Conservation (phyloP, 345 rosid genomes). For the Citrus inodora region DNA sequence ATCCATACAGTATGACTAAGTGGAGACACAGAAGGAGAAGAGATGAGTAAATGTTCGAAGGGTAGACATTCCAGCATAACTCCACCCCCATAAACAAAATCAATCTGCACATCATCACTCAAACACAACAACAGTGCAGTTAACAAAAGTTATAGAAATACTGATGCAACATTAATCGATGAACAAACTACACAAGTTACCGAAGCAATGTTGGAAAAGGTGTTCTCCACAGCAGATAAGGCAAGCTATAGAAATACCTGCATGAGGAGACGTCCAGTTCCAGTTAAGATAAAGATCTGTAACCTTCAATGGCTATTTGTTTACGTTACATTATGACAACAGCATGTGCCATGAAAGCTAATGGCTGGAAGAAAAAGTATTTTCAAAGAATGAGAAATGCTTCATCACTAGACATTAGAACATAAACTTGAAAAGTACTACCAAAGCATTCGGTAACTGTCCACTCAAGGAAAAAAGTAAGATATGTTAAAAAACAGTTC, state of each 20-base stretch:
- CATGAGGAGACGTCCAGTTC: constrained; percentile 4
- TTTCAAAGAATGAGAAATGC: not conserved
- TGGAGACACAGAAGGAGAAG: constrained; percentile 60
- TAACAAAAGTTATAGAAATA: not conserved
- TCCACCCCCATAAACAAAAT: constrained; percentile 63
- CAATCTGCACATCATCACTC: constrained; percentile 37
- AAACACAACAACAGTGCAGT: not conserved
- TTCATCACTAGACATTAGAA: not conserved
- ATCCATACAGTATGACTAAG: constrained; percentile 56
- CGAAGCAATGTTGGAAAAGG: constrained; percentile 63
- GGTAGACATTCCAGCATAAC: constrained; percentile 91
- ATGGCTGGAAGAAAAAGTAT: not conserved
- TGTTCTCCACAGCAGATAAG: constrained; percentile 79
- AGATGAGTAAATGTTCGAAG: constrained; percentile 70
- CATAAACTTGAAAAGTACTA: not conserved
- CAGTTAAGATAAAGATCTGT: not conserved
- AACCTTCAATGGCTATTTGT: not conserved
- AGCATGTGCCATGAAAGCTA: not conserved
- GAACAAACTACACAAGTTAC: constrained; percentile 28
- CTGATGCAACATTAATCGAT: not conserved
- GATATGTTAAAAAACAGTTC: not conserved
- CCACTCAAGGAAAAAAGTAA: not conserved
- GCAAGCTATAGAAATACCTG: constrained; percentile 91
- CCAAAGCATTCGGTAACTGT: not conserved
- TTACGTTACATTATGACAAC: not conserved